Base-by-base conservation (phyloP, 106 monocot species). In the Dactylorhiza incarnata region DNA sequence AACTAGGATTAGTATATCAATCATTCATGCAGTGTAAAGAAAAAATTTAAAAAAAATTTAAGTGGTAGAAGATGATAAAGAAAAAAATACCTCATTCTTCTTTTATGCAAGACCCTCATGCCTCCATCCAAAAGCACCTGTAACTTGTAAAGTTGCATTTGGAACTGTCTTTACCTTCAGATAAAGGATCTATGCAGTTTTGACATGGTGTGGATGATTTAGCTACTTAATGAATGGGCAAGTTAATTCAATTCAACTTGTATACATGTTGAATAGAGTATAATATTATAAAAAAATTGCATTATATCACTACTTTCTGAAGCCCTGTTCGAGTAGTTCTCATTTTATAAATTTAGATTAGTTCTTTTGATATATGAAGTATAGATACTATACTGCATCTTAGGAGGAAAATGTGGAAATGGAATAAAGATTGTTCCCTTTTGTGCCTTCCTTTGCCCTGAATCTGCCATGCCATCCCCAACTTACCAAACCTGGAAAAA, bases 81-180 rank as follows among this genome's bases (percentile, higher is more conserved):
- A 45, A 51, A 76, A 63, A 46, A 48, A 49, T 71, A 99, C 97
- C 97, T 99, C 97, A 85, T 99, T 99, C 55, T 99, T 99, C 85
- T 94, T 99, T 73, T 99, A 99, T 2, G 85, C 73, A 83, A 99
- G 91, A 77, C 97, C 97, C 77, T 99, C 97, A 49, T 94, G 80
- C 77, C 97, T 99, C 97, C 97, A 99, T 70, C 97, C 97, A 86
- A 99, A 94, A 79, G 97, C 97, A 81, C 97, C 97, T n/a, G 97
- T 99, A 68, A 99, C 97, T 99, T 99, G 97, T 68, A 99, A 88
- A 62, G 97, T 99, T 72, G 97, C 97, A 93, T 99, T 99, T 43
- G 97, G 97, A 26, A 91, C 86, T 50, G 94, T 86, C 74, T 85
- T 99, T 5, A 52, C 52, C 6, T 52, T 52, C 56, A 6, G 0